These are phyloP conservation scores for Magnusiomyces suaveolens DNA, from an alignment of 1,139 yeast genomes.

Conservation along the genomic window DNA sequence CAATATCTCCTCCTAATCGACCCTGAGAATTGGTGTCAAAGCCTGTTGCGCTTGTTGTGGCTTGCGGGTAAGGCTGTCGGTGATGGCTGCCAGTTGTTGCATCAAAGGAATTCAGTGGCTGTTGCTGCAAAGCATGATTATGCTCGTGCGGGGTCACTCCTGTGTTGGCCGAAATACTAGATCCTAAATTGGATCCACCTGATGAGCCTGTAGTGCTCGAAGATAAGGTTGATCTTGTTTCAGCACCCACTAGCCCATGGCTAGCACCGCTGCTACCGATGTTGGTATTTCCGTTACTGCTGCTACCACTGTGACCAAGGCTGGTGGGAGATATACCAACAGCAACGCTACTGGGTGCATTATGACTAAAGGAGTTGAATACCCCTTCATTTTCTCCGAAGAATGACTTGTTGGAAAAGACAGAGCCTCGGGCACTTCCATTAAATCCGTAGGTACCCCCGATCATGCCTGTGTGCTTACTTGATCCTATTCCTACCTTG, in stretches of 20 bases:
- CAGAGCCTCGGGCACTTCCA: not conserved
- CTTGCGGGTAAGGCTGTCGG: not conserved
- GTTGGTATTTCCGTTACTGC: too few species aligned
- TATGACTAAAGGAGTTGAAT: not conserved
- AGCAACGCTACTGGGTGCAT: not conserved
- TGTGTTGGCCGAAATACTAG: not conserved
- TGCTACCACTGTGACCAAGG: not conserved
- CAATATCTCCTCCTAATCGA: too few species aligned
- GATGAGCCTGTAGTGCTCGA: not conserved
- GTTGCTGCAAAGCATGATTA: not conserved
- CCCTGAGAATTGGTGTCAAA: too few species aligned
- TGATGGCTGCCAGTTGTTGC: not conserved
- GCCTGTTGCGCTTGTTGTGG: not conserved
- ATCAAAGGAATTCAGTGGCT: not conserved
- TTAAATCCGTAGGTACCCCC: not conserved
- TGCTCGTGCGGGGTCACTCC: not conserved
- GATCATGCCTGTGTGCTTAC: constrained; percentile 1
- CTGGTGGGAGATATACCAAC: not conserved
- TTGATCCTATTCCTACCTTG: constrained; percentile 7
- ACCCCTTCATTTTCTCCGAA: not conserved
- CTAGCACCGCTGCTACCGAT: too few species aligned
- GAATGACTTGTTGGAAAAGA: not conserved
- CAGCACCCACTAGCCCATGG: not conserved
- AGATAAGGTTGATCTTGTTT: not conserved
- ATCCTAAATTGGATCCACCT: not conserved